These are phyloP conservation scores for Metschnikowia kunwiensis DNA, from an alignment of 805 yeast species.

Conservation along the genomic window DNA sequence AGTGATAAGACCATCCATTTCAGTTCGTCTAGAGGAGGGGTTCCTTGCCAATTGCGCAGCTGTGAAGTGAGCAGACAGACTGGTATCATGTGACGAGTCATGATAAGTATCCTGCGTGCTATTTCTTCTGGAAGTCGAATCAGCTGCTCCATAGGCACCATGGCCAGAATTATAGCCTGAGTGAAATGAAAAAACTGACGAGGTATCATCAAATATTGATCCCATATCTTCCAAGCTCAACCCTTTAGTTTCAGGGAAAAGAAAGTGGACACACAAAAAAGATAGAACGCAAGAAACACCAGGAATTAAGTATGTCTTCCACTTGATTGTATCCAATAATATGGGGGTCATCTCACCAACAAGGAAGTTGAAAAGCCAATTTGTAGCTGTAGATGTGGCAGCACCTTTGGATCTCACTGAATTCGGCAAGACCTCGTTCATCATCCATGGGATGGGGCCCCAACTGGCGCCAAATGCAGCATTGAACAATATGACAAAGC, in stretches of 20 bases:
- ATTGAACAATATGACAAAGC: constrained; percentile 73
- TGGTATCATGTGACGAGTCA: constrained; percentile 7
- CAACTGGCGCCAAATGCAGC: constrained; percentile 86
- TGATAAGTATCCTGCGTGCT: constrained; percentile 3
- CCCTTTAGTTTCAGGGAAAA: constrained; percentile 91
- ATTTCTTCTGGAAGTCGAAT: constrained; percentile 10
- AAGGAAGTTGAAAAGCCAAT: constrained; percentile 89
- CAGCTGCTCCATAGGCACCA: constrained; percentile 15
- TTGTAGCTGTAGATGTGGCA: constrained; percentile 84
- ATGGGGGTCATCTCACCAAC: constrained; percentile 93
- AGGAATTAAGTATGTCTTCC: constrained; percentile 82
- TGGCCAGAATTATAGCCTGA: constrained; percentile 23
- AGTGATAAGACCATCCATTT: constrained; percentile 30
- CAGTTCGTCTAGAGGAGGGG: constrained; percentile 29
- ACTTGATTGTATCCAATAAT: constrained; percentile 67
- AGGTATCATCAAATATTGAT: constrained; percentile 68
- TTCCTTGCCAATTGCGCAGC: constrained; percentile 47
- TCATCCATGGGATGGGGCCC: constrained; percentile 96
- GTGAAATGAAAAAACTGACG: constrained; percentile 43
- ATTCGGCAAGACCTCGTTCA: constrained; percentile 83
- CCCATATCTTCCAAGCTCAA: constrained; percentile 90
- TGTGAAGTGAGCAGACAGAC: constrained; percentile 15
- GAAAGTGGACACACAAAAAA: constrained; percentile 63
- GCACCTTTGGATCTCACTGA: constrained; percentile 87
- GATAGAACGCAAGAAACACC: constrained; percentile 75